Conservation (phyloP, 2,329 filamentous ascomycete genomes). For the Cladosporium sp. region DNA sequence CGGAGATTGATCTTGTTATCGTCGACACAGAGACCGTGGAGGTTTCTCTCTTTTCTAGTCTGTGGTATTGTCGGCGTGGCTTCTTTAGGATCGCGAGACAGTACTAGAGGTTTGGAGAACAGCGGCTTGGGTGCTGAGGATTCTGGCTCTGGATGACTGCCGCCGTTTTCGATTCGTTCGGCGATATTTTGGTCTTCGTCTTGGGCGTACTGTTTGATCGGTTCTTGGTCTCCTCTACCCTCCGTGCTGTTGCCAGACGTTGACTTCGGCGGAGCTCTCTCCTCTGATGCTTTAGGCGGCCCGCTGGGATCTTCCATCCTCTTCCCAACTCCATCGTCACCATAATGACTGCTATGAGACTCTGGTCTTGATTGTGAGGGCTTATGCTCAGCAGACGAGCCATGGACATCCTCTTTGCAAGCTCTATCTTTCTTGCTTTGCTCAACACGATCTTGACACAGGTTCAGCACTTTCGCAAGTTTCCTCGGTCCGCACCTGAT, state of each 20-base stretch:
- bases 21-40: slow-evolving; percentile 28
- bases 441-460: slow-evolving; percentile 24
- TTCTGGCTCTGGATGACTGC: not conserved
- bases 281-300: not conserved
- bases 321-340: not conserved
- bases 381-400: not conserved
- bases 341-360: not conserved
- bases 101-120: not conserved
- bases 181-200: not conserved
- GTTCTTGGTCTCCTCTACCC: not conserved
- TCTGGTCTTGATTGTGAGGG: not conserved
- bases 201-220: not conserved
- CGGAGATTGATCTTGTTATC: slow-evolving; percentile 32
- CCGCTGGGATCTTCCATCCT: not conserved
- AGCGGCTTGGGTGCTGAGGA: not conserved
- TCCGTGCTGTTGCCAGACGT: not conserved
- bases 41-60: not conserved
- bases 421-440: slow-evolving; percentile 14
- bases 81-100: not conserved
- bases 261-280: not conserved
- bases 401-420: not conserved
- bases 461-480: slow-evolving; percentile 33
- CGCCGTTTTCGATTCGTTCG: not conserved
- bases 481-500: slow-evolving; percentile 35
- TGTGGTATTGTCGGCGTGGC: not conserved